A percentile compares a stretch with the other conserved stretches of the same genome.
Conservation (phyloP, 202 grass and related monocot species). For the Bolboschoenoplectus hybrid region DNA sequence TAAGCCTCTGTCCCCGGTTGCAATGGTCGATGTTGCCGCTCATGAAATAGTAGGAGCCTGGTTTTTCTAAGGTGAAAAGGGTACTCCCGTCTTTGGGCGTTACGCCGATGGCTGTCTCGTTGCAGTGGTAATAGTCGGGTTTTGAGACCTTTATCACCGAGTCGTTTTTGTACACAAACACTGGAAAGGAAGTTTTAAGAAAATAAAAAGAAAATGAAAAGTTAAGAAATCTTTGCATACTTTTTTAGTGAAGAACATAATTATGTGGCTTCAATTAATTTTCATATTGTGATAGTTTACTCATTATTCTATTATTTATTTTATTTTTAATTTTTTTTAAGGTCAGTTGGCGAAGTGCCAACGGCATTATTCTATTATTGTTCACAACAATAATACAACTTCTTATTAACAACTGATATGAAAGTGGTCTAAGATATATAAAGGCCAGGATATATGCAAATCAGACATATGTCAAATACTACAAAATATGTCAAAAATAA, state of each 20-base stretch:
- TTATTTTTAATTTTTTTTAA: too few species aligned
- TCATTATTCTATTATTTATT: not conserved
- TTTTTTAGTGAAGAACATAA: not conserved
- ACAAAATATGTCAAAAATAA: not conserved
- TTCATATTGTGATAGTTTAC: not conserved
- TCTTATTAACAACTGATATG: not conserved
- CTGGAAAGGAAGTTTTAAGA: slow-evolving; percentile 38
- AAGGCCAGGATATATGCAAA: not conserved
- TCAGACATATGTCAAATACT: not conserved
- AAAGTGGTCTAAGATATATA: not conserved
- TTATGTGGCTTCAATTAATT: not conserved
- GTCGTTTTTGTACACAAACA: slow-evolving; percentile 85
- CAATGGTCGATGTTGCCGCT: slow-evolving; percentile 63
- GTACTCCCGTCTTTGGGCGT: slow-evolving; percentile 53
- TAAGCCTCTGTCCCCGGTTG: slow-evolving; percentile 59
- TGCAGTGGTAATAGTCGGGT: slow-evolving; percentile 87
- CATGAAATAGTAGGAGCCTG: slow-evolving; percentile 63
- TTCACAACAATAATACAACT: not conserved
- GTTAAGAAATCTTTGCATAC: not conserved
- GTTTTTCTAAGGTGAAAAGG: slow-evolving; percentile 50
- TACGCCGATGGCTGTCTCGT: slow-evolving; percentile 37
- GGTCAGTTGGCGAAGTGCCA: too few species aligned
- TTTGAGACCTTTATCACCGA: slow-evolving; percentile 61
- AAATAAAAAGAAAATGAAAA: not conserved
- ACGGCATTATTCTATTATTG: not conserved